A percentile compares a stretch with the other conserved stretches of the same genome.
Conservation (phyloP, 352 stramenopile species). For the Phytophthora quininea region DNA sequence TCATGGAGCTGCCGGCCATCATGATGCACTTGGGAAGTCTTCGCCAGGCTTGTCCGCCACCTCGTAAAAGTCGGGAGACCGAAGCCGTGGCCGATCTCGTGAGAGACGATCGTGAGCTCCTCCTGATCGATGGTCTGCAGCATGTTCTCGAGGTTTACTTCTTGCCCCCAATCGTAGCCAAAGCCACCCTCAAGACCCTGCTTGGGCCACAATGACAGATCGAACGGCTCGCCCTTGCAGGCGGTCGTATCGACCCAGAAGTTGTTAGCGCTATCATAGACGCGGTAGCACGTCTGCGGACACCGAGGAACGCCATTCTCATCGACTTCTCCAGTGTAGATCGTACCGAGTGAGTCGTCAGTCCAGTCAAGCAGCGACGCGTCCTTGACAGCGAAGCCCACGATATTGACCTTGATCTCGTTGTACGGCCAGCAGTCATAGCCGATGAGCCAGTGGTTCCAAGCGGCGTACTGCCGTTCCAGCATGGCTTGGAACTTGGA, state of each 20-base stretch:
- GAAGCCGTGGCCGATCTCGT: slow-evolving; percentile 40
- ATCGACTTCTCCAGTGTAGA: slow-evolving; percentile 36
- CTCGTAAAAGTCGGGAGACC: slow-evolving; percentile 29
- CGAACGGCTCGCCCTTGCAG: slow-evolving; percentile 39
- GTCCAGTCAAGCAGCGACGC: slow-evolving; percentile 4
- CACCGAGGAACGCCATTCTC: slow-evolving; percentile 34
- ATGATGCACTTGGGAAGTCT: slow-evolving; percentile 23
- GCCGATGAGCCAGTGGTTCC: no score
- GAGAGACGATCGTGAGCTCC: slow-evolving; percentile 28
- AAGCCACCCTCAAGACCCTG: slow-evolving; percentile 29
- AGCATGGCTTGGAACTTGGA: slow-evolving; percentile 48
- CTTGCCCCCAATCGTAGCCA: slow-evolving; percentile 21
- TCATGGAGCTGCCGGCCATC: slow-evolving; percentile 31
- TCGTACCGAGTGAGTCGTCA: slow-evolving; percentile 28
- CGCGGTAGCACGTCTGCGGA: slow-evolving; percentile 38
- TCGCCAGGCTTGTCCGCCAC: slow-evolving; percentile 9
- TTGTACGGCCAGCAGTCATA: slow-evolving; percentile 1
- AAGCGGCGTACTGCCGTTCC: slow-evolving; percentile 11
- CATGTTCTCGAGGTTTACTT: slow-evolving; percentile 39
- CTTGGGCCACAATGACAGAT: slow-evolving; percentile 46
- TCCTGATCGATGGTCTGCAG: slow-evolving; percentile 34
- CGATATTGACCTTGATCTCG: slow-evolving; percentile 31
- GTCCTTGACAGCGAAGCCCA: slow-evolving; percentile 23
- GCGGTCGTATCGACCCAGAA: slow-evolving; percentile 29
- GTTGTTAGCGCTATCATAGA: slow-evolving; percentile 32